Evolutionary conservation across 164 flowering plant species (phyloP).

Genomic region (Euptelea pleiosperma): DNA sequence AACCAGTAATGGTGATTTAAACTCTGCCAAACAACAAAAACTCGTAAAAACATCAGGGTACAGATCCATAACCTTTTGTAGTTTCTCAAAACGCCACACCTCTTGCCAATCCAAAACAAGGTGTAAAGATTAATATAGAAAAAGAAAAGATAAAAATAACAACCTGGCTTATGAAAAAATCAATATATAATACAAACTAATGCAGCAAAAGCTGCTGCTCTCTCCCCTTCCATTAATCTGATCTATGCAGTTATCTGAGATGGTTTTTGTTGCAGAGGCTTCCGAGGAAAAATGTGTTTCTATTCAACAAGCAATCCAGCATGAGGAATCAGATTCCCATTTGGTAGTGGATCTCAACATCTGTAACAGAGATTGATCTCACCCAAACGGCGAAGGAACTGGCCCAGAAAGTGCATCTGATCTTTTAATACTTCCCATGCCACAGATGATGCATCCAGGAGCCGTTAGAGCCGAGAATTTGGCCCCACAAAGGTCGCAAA

Average conservation of each 20-base stretch:
- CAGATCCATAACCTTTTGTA: too few relatives aligned
- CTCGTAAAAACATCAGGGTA: too few relatives aligned
- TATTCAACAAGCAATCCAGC: not conserved
- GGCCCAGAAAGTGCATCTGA: constrained; percentile 80
- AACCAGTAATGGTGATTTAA: too few relatives aligned
- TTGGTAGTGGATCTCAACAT: too few relatives aligned
- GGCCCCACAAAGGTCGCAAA: constrained; percentile 97
- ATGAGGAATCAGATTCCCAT: not conserved
- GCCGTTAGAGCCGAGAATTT: constrained; percentile 87
- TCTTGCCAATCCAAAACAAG: not conserved
- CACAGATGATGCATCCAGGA: constrained; percentile 97
- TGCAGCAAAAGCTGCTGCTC: not conserved
- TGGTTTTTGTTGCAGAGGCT: too few relatives aligned
- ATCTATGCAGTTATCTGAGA: not conserved
- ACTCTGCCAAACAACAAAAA: too few relatives aligned
- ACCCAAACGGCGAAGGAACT: constrained; percentile 94
- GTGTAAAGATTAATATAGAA: not conserved
- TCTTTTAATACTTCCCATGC: constrained; percentile 99
- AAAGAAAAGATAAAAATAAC: not conserved
- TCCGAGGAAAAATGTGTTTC: too few relatives aligned
- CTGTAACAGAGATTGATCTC: constrained; percentile 17
- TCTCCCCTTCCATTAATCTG: not conserved
- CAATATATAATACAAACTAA: constrained; percentile 4
- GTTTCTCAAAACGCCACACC: too few relatives aligned
- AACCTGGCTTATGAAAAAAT: constrained; percentile 2